phyloP scores from a whole-genome alignment of 371 early-diverging fungal species.

The Mortierella sp. region DNA sequence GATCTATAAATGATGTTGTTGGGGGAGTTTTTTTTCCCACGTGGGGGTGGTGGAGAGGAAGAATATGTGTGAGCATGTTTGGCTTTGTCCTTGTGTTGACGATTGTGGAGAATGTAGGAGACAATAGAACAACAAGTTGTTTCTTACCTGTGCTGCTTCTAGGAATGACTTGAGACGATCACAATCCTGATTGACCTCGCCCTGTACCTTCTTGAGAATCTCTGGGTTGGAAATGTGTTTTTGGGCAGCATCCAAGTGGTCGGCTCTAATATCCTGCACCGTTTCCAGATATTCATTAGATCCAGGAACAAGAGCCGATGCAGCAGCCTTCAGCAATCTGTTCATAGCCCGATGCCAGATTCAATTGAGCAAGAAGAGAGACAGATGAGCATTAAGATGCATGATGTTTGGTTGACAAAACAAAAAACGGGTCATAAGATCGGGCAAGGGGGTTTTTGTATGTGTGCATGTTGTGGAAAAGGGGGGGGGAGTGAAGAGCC shows the following conservation, averaged over 20 bases:
- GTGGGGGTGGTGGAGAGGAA: background rate
- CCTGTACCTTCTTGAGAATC: slow-evolving; percentile 62
- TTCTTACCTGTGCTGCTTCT: slow-evolving; percentile 88
- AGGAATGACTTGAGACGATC: slow-evolving; percentile 83
- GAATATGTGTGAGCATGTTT: background rate
- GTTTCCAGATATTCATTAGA: slow-evolving; percentile 65
- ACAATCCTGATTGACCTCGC: slow-evolving; percentile 80
- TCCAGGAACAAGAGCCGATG: slow-evolving; percentile 41
- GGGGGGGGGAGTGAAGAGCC: too few relatives aligned
- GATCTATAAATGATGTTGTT: slow-evolving; percentile 72
- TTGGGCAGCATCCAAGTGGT: slow-evolving; percentile 81
- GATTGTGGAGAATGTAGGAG: too few relatives aligned
- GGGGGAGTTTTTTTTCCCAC: too few relatives aligned
- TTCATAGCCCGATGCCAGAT: background rate
- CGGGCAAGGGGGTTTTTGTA: too few relatives aligned
- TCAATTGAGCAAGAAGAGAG: too few relatives aligned
- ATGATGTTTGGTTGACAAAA: too few relatives aligned
- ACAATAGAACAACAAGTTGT: background rate
- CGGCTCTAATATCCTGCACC: slow-evolving; percentile 80
- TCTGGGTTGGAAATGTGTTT: slow-evolving; percentile 64
- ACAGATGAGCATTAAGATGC: too few relatives aligned
- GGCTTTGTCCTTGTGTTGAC: too few relatives aligned
- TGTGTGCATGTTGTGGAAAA: too few relatives aligned
- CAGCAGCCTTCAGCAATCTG: slow-evolving; percentile 48
- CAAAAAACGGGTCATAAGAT: too few relatives aligned